Evolutionary conservation across 2,329 filamentous ascomycete genomes (phyloP).

Genomic region (Colletotrichum trifolii): DNA sequence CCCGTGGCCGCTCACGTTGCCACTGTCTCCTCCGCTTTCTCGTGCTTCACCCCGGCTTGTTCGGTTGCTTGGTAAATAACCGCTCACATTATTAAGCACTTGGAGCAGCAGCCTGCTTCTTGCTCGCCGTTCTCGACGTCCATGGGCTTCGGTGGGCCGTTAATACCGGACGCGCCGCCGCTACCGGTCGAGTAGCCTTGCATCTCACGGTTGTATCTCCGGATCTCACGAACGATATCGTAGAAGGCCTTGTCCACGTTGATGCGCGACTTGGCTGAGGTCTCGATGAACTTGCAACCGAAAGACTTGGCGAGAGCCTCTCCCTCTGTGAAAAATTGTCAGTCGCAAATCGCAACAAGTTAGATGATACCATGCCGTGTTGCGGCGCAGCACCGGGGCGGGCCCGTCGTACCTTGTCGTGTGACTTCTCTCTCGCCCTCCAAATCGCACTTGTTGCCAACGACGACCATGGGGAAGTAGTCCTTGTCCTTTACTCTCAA

Average conservation of each 20-base stretch:
- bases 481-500: conserved; percentile 99
- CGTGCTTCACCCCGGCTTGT: not conserved
- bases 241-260: conserved; percentile 99
- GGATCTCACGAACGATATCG: conserved; percentile 97
- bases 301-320: conserved; percentile 87
- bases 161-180: conserved; percentile 70
- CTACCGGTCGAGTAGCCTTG: conserved; percentile 83
- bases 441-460: conserved; percentile 99
- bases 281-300: conserved; percentile 98
- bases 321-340: conserved; percentile 73
- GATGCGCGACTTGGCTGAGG: conserved; percentile 96
- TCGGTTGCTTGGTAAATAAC: not conserved
- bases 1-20: conserved; percentile 23
- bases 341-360: not conserved
- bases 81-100: conserved; percentile 87
- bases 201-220: conserved; percentile 98
- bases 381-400: conserved; percentile 9
- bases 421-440: conserved; percentile 92
- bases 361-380: not conserved
- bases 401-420: conserved; percentile 78
- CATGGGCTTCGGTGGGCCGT: conserved; percentile 77
- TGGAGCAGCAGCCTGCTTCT: conserved; percentile 83
- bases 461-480: conserved; percentile 99
- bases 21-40: conserved; percentile 18
- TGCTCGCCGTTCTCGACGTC: conserved; percentile 78